Evolutionary conservation across 768 basidiomycete species (phyloP), one percentile per base, ranked within the genome.

Genomic region (Cystofilobasidium bisporidii): DNA sequence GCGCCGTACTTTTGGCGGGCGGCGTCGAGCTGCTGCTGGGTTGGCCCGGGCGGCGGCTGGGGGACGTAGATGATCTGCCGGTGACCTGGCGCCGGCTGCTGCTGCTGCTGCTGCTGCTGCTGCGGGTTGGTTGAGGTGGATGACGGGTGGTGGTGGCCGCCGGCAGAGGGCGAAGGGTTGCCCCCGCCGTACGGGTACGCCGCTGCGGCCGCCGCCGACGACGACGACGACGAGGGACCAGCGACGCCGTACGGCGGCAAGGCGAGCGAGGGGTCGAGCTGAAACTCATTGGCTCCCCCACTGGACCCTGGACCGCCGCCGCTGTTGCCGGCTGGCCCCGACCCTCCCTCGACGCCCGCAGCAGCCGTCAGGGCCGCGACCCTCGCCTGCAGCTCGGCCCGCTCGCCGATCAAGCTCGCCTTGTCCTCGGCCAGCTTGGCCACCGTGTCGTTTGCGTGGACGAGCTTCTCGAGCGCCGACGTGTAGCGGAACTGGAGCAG

Each of bases 401-500:
- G 4, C 28, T 56, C 53, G 53, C 6, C 30, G 28, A 32, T 10
- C 28, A 18, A 17, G 28, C 2, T 8, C 2, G 26, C 28, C 28
- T 32, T 28, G 8, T 56, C 53, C 28, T 56, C 53, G 28, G 15
- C 18, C 15, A 56, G 53, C 30, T 56, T 56, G 30, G 53, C 53
- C 14, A 56, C 53, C 53, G 30, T 26, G 53, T 56, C 53, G 53
- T 56, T 56, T 3, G 53, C 53, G 53, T 56, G 53, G 8, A 56
- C 53, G 53, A 56, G 53, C 53, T 56, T 56, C 30, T 56, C 53
- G 53, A 56, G 53, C 28, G 53, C 53, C 14, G 53, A 17, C 28
- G 53, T 56, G 53, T 56, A 56, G 4, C 53, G 53, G 53, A 56
- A 56, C 53, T 56, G 53, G 30, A 56, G 53, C 15, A 56, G 53